Percentiles rank a stretch among this genome's conserved stretches.
phyloP scores from a whole-genome alignment of 345 rosid species.

The Populus davidiana region DNA sequence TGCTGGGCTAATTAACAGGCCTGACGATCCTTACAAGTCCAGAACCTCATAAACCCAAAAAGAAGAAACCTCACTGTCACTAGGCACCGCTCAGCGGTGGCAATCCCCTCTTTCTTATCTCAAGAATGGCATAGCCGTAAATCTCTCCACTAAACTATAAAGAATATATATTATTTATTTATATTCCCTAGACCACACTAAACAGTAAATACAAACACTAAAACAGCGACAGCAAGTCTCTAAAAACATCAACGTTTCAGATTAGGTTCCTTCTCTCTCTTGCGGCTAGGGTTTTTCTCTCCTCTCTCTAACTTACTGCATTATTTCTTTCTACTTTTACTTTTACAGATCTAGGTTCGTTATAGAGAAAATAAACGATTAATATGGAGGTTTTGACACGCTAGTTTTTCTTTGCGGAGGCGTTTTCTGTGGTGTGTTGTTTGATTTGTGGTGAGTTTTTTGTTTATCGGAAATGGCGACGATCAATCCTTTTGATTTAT shows the following conservation, averaged over 20 bases:
- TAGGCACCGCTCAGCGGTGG: neutral
- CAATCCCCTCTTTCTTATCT: neutral
- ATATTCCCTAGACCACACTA: too few species aligned
- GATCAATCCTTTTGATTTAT: slow-evolving; percentile 27
- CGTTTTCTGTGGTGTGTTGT: neutral
- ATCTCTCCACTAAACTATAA: neutral
- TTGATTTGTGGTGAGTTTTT: neutral
- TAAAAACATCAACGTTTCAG: neutral
- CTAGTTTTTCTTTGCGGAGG: slow-evolving; percentile 3
- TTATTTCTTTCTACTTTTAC: neutral
- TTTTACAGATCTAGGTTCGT: slow-evolving; percentile 1
- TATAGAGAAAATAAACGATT: neutral
- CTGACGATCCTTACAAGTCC: neutral
- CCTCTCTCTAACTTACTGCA: neutral
- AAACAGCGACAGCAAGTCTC: neutral
- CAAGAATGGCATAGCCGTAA: slow-evolving; percentile 23
- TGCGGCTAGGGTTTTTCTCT: slow-evolving; percentile 45
- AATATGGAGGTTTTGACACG: slow-evolving; percentile 3
- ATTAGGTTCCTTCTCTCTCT: slow-evolving; percentile 17
- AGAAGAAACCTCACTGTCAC: neutral
- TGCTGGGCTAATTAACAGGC: neutral
- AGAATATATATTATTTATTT: too few species aligned
- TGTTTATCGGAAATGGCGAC: slow-evolving; percentile 18
- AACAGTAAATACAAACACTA: too few species aligned
- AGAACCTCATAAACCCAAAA: neutral